A percentile compares a stretch with the other conserved stretches of the same genome.
phyloP scores from a whole-genome alignment of 805 yeast species.

The Starmerella geochares region DNA sequence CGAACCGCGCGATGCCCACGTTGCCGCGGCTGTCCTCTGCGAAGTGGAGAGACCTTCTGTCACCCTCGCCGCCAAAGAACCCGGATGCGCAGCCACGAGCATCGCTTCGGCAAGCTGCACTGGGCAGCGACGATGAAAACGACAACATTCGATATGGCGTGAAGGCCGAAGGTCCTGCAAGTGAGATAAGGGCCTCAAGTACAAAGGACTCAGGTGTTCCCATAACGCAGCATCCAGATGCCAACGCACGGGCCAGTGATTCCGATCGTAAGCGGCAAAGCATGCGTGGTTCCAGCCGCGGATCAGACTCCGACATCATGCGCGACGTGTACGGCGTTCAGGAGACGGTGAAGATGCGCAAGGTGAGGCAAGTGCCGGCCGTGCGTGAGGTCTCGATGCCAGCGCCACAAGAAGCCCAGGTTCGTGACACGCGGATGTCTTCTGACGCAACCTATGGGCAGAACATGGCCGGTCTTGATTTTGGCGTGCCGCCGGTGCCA shows the following conservation, averaged over 20 bases:
- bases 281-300: neutral
- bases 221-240: no score
- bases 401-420: neutral
- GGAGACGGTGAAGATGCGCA: neutral
- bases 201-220: no score
- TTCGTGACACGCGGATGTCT: neutral
- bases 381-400: neutral
- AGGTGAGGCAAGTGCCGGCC: neutral
- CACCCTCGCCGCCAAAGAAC: constrained; percentile 3
- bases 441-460: no score
- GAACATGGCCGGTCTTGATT: neutral
- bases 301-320: no score
- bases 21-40: neutral
- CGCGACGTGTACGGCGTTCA: neutral
- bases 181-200: no score
- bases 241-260: no score
- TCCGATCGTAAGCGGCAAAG: neutral
- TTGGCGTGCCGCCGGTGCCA: constrained; percentile 1
- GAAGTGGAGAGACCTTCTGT: neutral
- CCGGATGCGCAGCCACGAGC: neutral
- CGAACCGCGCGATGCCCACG: neutral
- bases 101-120: neutral
- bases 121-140: neutral
- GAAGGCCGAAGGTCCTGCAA: no score
- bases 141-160: no score